Conservation (phyloP, 345 rosid genomes). For the Hibiscus syriacus region DNA sequence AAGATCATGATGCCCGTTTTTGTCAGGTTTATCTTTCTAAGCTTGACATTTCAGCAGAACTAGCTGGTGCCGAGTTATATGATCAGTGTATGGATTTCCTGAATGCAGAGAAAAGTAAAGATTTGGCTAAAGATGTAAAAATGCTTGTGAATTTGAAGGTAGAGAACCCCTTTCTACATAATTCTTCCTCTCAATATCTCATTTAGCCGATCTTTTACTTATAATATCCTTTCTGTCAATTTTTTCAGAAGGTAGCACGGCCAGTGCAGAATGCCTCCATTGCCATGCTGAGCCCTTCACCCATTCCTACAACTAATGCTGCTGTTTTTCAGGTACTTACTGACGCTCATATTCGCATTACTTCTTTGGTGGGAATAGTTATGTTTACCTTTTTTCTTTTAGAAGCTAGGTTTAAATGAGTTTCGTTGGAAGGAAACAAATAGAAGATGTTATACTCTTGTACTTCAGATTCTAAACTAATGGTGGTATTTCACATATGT, state of each 20-base stretch:
- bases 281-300: slow-evolving; percentile 33
- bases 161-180: slow-evolving; percentile 1
- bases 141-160: slow-evolving; percentile 65
- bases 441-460: neutral
- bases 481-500: neutral
- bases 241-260: slow-evolving; percentile 62
- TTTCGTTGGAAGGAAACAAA: neutral
- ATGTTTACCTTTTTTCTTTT: neutral
- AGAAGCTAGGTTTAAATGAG: neutral
- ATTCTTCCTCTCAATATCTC: neutral
- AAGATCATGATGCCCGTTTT: slow-evolving; percentile 19
- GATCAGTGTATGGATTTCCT: slow-evolving; percentile 39
- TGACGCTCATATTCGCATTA: neutral
- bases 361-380: neutral
- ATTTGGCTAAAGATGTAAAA: slow-evolving; percentile 33
- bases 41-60: slow-evolving; percentile 78
- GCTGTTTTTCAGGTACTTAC: slow-evolving; percentile 60
- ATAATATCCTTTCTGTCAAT: neutral
- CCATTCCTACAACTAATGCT: slow-evolving; percentile 47
- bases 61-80: slow-evolving; percentile 58
- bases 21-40: slow-evolving; percentile 60
- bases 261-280: slow-evolving; percentile 42
- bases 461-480: neutral
- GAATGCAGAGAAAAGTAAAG: slow-evolving; percentile 23
- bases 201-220: slow-evolving; percentile 4